These are phyloP conservation scores for Saccharomyces hybrid DNA, from an alignment of 1,139 yeast species.

Conservation along the genomic window DNA sequence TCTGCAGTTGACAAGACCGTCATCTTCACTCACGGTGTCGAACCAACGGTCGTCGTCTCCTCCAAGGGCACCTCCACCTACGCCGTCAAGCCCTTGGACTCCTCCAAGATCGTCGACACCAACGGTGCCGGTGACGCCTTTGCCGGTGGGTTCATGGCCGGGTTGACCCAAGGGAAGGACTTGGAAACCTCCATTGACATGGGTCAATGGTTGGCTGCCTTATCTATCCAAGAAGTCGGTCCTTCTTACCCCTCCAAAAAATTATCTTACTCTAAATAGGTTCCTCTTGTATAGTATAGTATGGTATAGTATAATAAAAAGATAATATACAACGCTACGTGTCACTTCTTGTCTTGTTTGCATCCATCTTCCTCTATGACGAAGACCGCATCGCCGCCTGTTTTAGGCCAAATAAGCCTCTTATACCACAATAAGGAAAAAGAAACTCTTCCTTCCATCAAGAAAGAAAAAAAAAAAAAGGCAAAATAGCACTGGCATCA, in stretches of 20 bases:
- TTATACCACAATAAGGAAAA: not conserved
- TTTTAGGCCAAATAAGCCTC: not conserved
- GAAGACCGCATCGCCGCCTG: not conserved
- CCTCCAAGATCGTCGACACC: slow-evolving; percentile 71
- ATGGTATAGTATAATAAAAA: no score
- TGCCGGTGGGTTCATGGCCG: slow-evolving; percentile 95
- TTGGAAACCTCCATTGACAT: slow-evolving; percentile 59
- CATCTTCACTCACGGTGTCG: slow-evolving; percentile 86
- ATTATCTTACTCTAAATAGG: slow-evolving; percentile 15
- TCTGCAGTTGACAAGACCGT: slow-evolving; percentile 68
- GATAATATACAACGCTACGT: not conserved
- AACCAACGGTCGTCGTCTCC: slow-evolving; percentile 71
- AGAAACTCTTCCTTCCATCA: no score
- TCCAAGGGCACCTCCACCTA: slow-evolving; percentile 40
- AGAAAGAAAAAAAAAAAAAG: not conserved
- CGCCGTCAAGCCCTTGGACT: slow-evolving; percentile 65
- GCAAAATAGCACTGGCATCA: not conserved
- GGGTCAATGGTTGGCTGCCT: slow-evolving; percentile 96
- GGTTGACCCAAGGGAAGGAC: slow-evolving; percentile 66
- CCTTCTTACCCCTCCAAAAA: slow-evolving; percentile 86
- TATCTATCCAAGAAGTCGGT: slow-evolving; percentile 88
- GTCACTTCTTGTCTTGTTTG: not conserved
- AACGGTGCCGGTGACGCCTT: slow-evolving; percentile 99
- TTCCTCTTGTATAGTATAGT: no score
- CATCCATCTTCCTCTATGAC: no score